These are phyloP conservation scores for Glonium stellatum DNA, from an alignment of 495 filamentous ascomycete species.

Conservation along the genomic window DNA sequence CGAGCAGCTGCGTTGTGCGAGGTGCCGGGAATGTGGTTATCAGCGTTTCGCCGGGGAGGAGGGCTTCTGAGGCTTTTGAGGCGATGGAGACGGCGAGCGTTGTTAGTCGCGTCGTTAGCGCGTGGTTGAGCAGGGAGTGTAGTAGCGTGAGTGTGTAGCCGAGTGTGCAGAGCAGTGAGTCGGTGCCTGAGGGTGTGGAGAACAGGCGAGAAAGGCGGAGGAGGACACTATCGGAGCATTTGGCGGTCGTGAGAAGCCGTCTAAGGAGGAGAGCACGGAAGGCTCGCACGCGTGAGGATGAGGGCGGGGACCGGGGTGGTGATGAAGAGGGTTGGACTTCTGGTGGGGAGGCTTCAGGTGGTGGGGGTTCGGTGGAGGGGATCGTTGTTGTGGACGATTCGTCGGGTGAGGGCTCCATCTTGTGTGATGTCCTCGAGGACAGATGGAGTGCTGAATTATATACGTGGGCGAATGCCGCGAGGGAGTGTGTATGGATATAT, in stretches of 20 bases:
- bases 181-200: conserved; percentile 24
- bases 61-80: conserved; percentile 17
- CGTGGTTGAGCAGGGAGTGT: conserved; percentile 12
- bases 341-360: neutral
- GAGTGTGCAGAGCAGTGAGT: conserved; percentile 29
- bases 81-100: conserved; percentile 16
- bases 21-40: conserved; percentile 41
- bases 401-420: neutral
- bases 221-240: conserved; percentile 24
- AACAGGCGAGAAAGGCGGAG: conserved; percentile 28
- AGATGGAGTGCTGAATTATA: neutral
- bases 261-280: neutral
- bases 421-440: neutral
- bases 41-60: conserved; percentile 37
- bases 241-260: neutral
- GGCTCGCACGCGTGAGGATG: neutral
- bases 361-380: neutral
- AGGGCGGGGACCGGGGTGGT: neutral
- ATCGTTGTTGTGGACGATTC: conserved; percentile 3
- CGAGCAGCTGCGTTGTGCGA: conserved; percentile 24
- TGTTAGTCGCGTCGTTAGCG: conserved; percentile 18
- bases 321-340: neutral
- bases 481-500: neutral
- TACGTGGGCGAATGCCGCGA: neutral
- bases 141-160: conserved; percentile 29